These are phyloP conservation scores for Spathaspora passalidarum DNA, from an alignment of 805 yeast species.

Conservation along the genomic window DNA sequence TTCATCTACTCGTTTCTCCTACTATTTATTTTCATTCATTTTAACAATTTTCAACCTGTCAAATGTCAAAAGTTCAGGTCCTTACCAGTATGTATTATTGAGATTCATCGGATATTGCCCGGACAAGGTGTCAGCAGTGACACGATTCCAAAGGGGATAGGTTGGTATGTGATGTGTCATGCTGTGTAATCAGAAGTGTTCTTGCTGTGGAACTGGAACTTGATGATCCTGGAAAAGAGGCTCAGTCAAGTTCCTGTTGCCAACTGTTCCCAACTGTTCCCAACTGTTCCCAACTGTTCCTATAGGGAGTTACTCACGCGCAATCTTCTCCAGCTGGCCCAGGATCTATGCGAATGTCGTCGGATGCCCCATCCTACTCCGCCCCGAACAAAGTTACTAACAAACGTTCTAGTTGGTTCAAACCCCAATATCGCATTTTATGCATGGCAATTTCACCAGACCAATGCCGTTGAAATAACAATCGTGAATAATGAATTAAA, in stretches of 20 bases:
- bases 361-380: neutral
- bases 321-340: too few species aligned
- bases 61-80: conserved; percentile 1
- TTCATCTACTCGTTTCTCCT: too few species aligned
- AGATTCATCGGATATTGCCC: neutral
- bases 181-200: too few species aligned
- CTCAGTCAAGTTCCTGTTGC: too few species aligned
- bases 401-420: conserved; percentile 36
- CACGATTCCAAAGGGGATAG: neutral
- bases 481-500: conserved; percentile 32
- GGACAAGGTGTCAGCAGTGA: neutral
- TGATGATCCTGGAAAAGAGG: too few species aligned
- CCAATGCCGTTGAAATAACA: conserved; percentile 36
- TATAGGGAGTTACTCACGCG: too few species aligned
- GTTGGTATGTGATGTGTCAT: neutral
- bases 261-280: too few species aligned
- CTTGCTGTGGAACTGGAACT: too few species aligned
- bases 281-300: too few species aligned
- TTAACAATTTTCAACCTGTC: neutral
- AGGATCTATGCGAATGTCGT: too few species aligned
- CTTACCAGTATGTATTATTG: neutral
- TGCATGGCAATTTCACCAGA: conserved; percentile 52
- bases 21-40: neutral
- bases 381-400: conserved; percentile 4
- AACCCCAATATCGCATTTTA: conserved; percentile 60